Evolutionary conservation across 164 flowering plant genomes (phyloP), one percentile per base, ranked within the genome.

Genomic region (Umbellularia californica): DNA sequence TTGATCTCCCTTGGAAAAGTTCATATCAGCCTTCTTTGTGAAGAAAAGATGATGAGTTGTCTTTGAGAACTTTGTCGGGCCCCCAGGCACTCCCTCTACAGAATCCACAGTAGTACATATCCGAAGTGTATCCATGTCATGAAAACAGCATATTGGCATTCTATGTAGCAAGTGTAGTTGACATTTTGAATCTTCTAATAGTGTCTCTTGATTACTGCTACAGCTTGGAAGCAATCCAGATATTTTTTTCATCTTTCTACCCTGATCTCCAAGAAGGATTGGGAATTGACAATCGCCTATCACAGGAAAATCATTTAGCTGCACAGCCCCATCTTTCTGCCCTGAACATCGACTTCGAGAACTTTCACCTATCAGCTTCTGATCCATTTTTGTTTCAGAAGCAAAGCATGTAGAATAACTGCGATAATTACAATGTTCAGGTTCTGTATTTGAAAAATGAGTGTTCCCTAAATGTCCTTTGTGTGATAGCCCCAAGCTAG

Each of bases 31-130:
- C 63, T 78, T 81, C 78, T 84, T 79, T 13, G 83, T 79, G 58
- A 89, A 75, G 50, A 84, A 67, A 72, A 87, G 74, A 77, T 72
- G 87, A 75, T 82, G 89, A 52, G 88, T 83, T 69, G 86, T 81
- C 75, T 87, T 83, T 58, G 88, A 82, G 78, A 84, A 70, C 79
- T 80, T 82, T 52, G 88, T 76, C 77, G 66, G 79, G 73, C 74
- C 73, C 73, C 81, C 80, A 69, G 78, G 63, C 17, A 76, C 27
- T 23, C 71, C 84, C 69, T 79, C 80, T 71, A 80, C 65, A 30
- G 88, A 82, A 72, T 87, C 84, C 58, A 83, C 74, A 55, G 82
- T 81, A 19, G 88, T 70, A 73, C 81, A 71, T 72, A 84, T 62
- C 62, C 75, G 71, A 72, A 70, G 41, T 33, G 79, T 78, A 28